Evolutionary conservation across 176 grass and related monocot genomes (phyloP).

Genomic region (Lolium perenne): DNA sequence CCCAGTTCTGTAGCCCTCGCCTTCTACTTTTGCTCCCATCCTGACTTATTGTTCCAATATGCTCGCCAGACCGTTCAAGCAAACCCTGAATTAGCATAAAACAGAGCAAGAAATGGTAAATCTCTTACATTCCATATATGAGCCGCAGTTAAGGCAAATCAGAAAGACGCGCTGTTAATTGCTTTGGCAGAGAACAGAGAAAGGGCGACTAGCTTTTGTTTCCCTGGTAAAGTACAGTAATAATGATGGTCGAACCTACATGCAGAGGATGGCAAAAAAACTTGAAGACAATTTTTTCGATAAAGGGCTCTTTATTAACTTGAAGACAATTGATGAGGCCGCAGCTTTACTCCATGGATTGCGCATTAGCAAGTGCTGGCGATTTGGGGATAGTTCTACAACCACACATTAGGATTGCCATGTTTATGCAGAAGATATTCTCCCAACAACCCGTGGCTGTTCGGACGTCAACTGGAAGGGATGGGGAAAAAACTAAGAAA

Average conservation of each 20-base stretch:
- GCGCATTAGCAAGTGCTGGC: neutral
- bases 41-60: neutral
- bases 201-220: neutral
- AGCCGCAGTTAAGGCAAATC: neutral
- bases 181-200: slow-evolving; percentile 16
- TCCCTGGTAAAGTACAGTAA: slow-evolving; percentile 5
- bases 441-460: neutral
- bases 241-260: neutral
- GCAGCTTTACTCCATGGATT: neutral
- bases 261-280: neutral
- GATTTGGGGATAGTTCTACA: neutral
- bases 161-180: neutral
- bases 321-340: neutral
- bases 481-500: neutral
- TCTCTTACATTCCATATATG: neutral
- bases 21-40: slow-evolving; percentile 30
- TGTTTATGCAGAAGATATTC: slow-evolving; percentile 1
- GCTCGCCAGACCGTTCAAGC: neutral
- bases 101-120: slow-evolving; percentile 40
- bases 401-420: neutral
- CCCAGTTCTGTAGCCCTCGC: slow-evolving; percentile 4
- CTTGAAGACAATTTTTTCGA: neutral
- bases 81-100: slow-evolving; percentile 26
- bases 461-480: slow-evolving; percentile 4
- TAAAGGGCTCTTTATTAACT: too few species aligned